Evolutionary conservation across 2,329 filamentous ascomycete species (phyloP), one percentile per base, ranked within the genome.

Genomic region (Ilyonectria robusta): DNA sequence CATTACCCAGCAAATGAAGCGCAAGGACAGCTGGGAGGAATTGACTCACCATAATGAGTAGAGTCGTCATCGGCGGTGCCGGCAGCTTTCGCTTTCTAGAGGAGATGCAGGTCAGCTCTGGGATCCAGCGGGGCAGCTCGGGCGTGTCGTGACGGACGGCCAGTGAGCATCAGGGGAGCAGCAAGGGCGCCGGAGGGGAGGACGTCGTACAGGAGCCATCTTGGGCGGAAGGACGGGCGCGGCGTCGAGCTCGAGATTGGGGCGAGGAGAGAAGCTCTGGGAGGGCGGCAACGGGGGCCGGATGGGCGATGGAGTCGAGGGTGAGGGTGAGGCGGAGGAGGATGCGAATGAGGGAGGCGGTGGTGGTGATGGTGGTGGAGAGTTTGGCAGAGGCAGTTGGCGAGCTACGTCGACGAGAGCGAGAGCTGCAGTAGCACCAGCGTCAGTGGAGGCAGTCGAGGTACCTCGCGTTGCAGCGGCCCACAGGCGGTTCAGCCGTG

Each of bases 171-270:
- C 47, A 70, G 65, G 50, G 33, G 59, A 48, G 47, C 47, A 40
- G 35, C 21, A 23, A 37, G 55, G 51, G 66, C 59, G 60, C 46
- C 54, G 71, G 66, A 57, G 70, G 63, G 71, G 62, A 66, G 66
- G 68, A 26, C 4, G 63, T 69, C 86, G 83, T 86, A 89, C 87
- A 76, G 86, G 83, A 82, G 86, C 83, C 87, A 89, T 89, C 75
- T 81, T 86, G 82, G 78, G 76, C 76, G 80, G 75, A 72, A 75
- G 67, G 69, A 71, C 69, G 58, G 76, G 70, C 64, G 73, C 70
- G 69, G 73, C 62, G 70, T 75, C 72, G 55, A 71, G 70, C 56
- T 72, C 56, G 62, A 62, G 61, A 68, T 72, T 72, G 58, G 73
- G 71, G 47, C 70, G 47, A 46, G 71, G 72, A 61, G 76, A 65